Percentiles rank a stretch among this genome's conserved stretches.
Evolutionary conservation across 148 eudicot genomes (phyloP).

Genomic region (Chenopodium suecicum): DNA sequence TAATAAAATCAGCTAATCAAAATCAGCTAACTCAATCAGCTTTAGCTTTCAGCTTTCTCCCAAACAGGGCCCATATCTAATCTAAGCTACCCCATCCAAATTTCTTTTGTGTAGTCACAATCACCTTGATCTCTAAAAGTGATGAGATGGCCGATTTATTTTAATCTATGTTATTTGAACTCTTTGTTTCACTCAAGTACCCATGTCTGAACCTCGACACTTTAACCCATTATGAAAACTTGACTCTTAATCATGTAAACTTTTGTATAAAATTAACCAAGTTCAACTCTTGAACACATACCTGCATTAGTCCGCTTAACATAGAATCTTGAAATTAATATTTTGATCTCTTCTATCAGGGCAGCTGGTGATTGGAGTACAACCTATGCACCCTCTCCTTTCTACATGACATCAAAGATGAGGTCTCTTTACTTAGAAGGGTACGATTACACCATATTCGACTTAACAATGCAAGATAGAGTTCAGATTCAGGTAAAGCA

Average conservation of each 20-base stretch:
- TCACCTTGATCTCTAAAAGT: slow-evolving; percentile 1
- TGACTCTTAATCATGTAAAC: background rate
- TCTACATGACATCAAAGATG: slow-evolving; percentile 92
- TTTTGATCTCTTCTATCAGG: slow-evolving; percentile 45
- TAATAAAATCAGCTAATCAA: too few species aligned
- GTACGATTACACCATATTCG: slow-evolving; percentile 78
- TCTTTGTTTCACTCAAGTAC: too few species aligned
- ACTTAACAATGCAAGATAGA: slow-evolving; percentile 68
- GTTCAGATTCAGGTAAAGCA: slow-evolving; percentile 87
- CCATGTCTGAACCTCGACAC: too few species aligned
- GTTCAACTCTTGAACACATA: too few species aligned
- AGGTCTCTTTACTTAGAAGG: slow-evolving; percentile 94
- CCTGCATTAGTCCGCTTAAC: too few species aligned
- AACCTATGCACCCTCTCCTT: slow-evolving; percentile 98
- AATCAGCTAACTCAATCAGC: too few species aligned
- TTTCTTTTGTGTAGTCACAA: background rate
- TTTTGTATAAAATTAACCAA: background rate
- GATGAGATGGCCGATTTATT: background rate
- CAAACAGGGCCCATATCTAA: too few species aligned
- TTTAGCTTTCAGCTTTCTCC: too few species aligned
- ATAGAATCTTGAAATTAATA: background rate
- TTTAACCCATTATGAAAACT: background rate
- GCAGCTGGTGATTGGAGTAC: slow-evolving; percentile 98
- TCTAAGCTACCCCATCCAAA: background rate
- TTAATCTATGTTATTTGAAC: too few species aligned